A percentile compares a stretch with the other conserved stretches of the same genome.
Evolutionary conservation across 768 basidiomycete species (phyloP).

Genomic region (Phaeotremella fagi): DNA sequence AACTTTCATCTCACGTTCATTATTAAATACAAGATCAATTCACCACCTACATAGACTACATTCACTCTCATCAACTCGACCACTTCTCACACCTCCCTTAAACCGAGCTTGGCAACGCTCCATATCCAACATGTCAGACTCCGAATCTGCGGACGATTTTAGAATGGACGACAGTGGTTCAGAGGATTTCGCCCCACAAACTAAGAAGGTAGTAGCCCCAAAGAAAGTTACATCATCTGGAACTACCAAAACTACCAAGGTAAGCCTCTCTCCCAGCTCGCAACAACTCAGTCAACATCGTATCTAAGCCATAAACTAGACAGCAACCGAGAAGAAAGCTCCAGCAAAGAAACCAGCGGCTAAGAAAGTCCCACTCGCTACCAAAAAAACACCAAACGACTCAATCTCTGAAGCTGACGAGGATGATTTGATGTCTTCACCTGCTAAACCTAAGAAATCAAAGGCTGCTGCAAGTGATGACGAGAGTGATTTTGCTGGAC

Average conservation of each 20-base stretch:
- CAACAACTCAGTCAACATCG: not conserved
- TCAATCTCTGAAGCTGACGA: constrained; percentile 33
- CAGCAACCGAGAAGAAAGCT: constrained; percentile 30
- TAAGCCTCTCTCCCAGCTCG: not conserved
- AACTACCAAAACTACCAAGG: constrained; percentile 20
- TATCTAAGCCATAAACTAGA: constrained; percentile 5
- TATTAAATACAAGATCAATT: no score
- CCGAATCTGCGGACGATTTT: constrained; percentile 21
- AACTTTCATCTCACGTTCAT: no score
- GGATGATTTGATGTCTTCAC: constrained; percentile 40
- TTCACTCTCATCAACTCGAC: not conserved
- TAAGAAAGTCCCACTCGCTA: constrained; percentile 50
- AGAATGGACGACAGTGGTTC: constrained; percentile 35
- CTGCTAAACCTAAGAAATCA: constrained; percentile 58
- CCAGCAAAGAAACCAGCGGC: constrained; percentile 20
- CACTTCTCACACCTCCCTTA: not conserved
- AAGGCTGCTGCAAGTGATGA: constrained; percentile 41
- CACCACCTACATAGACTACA: no score
- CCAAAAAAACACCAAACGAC: constrained; percentile 42
- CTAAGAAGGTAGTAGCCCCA: constrained; percentile 19
- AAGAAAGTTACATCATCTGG: constrained; percentile 8
- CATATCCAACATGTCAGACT: constrained; percentile 30
- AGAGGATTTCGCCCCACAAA: constrained; percentile 26
- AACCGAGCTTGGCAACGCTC: not conserved
- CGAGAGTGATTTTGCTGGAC: constrained; percentile 33